phyloP scores from a whole-genome alignment of 2,329 filamentous ascomycete genomes.

The Furcasterigmium sp. region DNA sequence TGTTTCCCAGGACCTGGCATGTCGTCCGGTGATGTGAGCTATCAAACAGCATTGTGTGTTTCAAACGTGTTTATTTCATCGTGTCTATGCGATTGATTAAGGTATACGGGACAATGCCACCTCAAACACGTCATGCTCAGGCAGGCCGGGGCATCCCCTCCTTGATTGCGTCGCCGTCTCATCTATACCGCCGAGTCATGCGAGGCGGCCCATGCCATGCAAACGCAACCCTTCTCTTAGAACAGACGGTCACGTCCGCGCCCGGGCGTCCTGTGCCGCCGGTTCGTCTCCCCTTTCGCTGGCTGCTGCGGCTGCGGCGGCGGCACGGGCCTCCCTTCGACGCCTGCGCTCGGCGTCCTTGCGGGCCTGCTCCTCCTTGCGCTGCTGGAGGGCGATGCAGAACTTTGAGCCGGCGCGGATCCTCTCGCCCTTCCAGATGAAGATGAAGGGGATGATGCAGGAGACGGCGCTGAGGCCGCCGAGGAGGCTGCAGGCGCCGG shows the following conservation, averaged over 20 bases:
- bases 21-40: neutral
- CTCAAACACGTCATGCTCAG: no score
- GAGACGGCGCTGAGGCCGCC: constrained; percentile 45
- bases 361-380: constrained; percentile 40
- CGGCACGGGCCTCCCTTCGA: constrained; percentile 12
- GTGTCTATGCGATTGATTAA: no score
- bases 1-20: neutral
- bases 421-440: constrained; percentile 47
- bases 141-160: no score
- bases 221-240: no score
- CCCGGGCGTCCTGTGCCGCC: no score
- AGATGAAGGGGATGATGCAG: constrained; percentile 45
- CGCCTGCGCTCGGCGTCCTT: constrained; percentile 29
- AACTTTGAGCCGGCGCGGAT: constrained; percentile 56
- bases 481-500: constrained; percentile 46
- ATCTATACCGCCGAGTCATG: neutral
- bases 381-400: constrained; percentile 52
- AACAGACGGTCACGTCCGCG: no score
- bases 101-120: no score
- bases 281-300: no score
- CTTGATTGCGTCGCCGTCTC: neutral
- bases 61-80: no score
- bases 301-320: constrained; percentile 6
- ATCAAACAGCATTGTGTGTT: no score
- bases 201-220: neutral